These are phyloP conservation scores for Elaeis guineensis DNA, from an alignment of 176 grass and related monocot genomes.

Conservation along the genomic window DNA sequence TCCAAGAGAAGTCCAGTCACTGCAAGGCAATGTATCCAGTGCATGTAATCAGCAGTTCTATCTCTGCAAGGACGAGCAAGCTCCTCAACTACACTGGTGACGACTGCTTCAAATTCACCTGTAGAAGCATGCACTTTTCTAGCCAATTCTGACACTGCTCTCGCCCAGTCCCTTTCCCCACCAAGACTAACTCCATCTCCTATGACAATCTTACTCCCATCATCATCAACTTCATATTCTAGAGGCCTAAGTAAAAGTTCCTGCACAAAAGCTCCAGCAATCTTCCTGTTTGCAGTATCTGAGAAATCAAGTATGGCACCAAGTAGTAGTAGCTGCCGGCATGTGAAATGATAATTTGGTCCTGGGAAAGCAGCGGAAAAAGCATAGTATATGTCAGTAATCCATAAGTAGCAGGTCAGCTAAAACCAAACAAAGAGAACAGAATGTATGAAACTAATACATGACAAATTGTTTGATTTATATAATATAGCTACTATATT, in stretches of 20 bases:
- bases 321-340: slow-evolving; percentile 72
- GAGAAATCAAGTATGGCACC: slow-evolving; percentile 93
- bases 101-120: slow-evolving; percentile 76
- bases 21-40: slow-evolving; percentile 89
- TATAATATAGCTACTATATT: no score
- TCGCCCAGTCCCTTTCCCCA: slow-evolving; percentile 74
- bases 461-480: no score
- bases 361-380: slow-evolving; percentile 36
- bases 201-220: slow-evolving; percentile 66
- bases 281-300: slow-evolving; percentile 68
- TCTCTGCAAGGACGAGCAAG: slow-evolving; percentile 68
- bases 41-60: slow-evolving; percentile 69
- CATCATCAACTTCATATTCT: slow-evolving; percentile 68
- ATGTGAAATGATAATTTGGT: slow-evolving; percentile 67
- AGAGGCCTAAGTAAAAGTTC: slow-evolving; percentile 67
- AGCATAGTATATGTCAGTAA: neutral
- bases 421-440: no score
- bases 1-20: slow-evolving; percentile 81
- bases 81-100: slow-evolving; percentile 51
- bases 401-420: no score
- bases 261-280: slow-evolving; percentile 59
- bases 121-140: slow-evolving; percentile 64
- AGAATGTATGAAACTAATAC: no score
- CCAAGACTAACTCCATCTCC: slow-evolving; percentile 84
- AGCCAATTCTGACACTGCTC: slow-evolving; percentile 67